Base-by-base conservation (phyloP, 2,329 filamentous ascomycete genomes). In the Cladorrhinum sp. region DNA sequence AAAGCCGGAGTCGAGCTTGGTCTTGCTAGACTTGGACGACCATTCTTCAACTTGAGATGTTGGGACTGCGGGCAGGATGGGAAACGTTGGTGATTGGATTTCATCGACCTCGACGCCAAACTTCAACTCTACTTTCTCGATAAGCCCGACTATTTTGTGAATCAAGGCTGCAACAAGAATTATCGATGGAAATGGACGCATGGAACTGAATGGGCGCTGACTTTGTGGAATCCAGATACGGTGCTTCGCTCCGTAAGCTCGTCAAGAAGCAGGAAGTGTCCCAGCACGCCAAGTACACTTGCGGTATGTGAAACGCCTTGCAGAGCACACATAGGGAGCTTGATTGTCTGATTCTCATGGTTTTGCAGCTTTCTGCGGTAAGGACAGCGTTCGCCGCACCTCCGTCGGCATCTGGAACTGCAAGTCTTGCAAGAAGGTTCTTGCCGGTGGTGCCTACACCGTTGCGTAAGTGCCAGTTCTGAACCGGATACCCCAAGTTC, bases 181-280 rank as follows among this genome's bases (percentile, higher is more conserved):
- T 22, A 20, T 45, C 38, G 41, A 49, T 24, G 16, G 38, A 49
- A 45, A 12, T 48, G 53, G 23, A 12, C 3, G 3, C 9, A 16
- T 13, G 8, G 55, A 50, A 36, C 24, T 36, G 9, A 36, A 25
- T 8, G 7, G 27, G 36, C 50, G 64, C 64, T 60, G 50, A 67
- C 63, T 59, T 29, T 49, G 49, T 3, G 45, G 60, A 58, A 62
- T 57, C 69, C 72, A 93, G 92, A 87, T 96, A 96, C 82, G 95
- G 93, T 93, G 93, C 95, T 78, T 98, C 95, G 76, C 92, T 98
- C 82, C 92, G 93, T 83, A 98, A 98, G 88, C 93, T 92, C 80
- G 89, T 95, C 77, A 98, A 98, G 92, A 97, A 97, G 91, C 96
- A 97, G 90, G 95, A 98, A 89, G 91, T 98, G 80, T 91, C 91